Evolutionary conservation across 108 stramenopile genomes (phyloP).

Genomic region (Nitzschia sp.): DNA sequence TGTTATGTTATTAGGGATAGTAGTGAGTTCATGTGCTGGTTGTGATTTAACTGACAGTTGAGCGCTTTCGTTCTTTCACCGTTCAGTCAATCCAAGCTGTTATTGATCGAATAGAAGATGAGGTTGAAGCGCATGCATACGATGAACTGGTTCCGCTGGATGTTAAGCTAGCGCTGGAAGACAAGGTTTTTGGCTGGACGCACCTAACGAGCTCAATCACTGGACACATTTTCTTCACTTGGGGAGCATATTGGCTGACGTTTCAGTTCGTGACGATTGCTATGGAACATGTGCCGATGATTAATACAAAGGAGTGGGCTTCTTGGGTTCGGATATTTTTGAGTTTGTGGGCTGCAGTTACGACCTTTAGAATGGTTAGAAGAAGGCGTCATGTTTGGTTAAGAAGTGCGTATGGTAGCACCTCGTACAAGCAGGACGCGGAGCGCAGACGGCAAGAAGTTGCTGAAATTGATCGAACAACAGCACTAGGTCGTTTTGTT

Average conservation of each 20-base stretch:
- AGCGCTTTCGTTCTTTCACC: background rate
- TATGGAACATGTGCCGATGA: background rate
- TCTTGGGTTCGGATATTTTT: slow-evolving; percentile 8
- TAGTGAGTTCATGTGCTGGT: no score
- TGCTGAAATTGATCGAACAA: slow-evolving; percentile 54
- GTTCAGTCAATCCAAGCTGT: slow-evolving; percentile 9
- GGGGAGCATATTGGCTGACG: slow-evolving; percentile 49
- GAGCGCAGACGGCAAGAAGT: slow-evolving; percentile 36
- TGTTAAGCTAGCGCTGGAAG: slow-evolving; percentile 69
- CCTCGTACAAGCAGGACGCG: slow-evolving; percentile 41
- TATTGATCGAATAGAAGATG: slow-evolving; percentile 73
- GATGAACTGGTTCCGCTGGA: slow-evolving; percentile 77
- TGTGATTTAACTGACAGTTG: background rate
- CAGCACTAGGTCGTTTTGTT: slow-evolving; percentile 29
- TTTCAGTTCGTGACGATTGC: slow-evolving; percentile 30
- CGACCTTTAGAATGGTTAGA: slow-evolving; percentile 73
- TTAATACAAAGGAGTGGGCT: background rate
- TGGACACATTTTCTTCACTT: slow-evolving; percentile 65
- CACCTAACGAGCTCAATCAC: slow-evolving; percentile 64
- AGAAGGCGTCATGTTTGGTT: slow-evolving; percentile 74
- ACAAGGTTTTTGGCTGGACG: slow-evolving; percentile 79
- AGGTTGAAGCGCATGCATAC: slow-evolving; percentile 61
- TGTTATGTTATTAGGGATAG: no score
- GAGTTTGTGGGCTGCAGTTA: slow-evolving; percentile 34
- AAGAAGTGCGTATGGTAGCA: slow-evolving; percentile 50